These are phyloP conservation scores for Naganishia antarctica DNA, from an alignment of 768 basidiomycete species.

Conservation along the genomic window DNA sequence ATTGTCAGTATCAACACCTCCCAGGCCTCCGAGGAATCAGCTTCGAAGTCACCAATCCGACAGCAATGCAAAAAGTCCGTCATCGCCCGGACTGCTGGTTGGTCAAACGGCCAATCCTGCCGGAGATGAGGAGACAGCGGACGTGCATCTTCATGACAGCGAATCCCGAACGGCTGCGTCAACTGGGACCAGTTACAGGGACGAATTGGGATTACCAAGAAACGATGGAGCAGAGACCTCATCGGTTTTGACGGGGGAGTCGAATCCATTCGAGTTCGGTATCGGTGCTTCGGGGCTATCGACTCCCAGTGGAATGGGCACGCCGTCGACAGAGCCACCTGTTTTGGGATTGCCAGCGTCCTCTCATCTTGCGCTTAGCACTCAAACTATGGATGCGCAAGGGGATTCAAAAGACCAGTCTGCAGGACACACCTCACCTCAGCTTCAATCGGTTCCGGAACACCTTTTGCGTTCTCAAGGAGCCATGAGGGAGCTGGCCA, in stretches of 20 bases:
- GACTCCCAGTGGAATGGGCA: neutral
- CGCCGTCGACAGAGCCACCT: too few relatives aligned
- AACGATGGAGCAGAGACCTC: neutral
- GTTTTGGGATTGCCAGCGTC: too few relatives aligned
- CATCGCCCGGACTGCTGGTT: too few relatives aligned
- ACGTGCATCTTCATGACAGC: too few relatives aligned
- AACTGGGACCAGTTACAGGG: too few relatives aligned
- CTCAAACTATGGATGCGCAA: too few relatives aligned
- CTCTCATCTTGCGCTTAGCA: too few relatives aligned
- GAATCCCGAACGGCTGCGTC: too few relatives aligned
- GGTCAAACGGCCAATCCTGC: too few relatives aligned
- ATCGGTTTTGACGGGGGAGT: neutral
- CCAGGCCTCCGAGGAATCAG: neutral
- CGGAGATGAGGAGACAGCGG: too few relatives aligned
- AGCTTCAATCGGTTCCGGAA: neutral
- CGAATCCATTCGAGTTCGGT: neutral
- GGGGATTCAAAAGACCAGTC: too few relatives aligned
- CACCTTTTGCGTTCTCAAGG: neutral
- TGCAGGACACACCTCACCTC: neutral
- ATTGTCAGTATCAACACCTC: neutral
- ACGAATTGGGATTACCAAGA: neutral
- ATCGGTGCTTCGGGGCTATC: neutral
- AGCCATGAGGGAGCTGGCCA: slow-evolving; percentile 1
- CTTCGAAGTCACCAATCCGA: neutral
- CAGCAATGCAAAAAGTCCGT: too few relatives aligned